Conservation (phyloP, 2,329 filamentous ascomycete genomes). For the Chrysoporthe austroafricana region DNA sequence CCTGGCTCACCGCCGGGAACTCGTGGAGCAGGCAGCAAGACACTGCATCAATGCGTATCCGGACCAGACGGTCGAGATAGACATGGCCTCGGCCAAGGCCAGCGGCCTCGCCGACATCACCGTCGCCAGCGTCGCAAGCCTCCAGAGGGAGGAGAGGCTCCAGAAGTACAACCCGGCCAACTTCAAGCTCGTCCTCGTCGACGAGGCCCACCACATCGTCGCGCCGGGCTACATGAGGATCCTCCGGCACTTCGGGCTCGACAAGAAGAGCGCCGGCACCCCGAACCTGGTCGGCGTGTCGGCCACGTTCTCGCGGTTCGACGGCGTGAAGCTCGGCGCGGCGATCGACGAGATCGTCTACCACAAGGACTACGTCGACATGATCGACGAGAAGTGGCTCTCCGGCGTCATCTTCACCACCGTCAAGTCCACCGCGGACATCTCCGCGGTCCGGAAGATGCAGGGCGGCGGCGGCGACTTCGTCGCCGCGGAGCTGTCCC, state of each 20-base stretch:
- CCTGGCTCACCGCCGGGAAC: conserved; percentile 86
- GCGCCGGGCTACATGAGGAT: conserved; percentile 76
- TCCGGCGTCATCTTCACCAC: conserved; percentile 94
- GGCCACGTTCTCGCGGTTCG: conserved; percentile 76
- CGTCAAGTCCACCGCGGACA: conserved; percentile 78
- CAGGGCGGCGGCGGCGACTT: conserved; percentile 80
- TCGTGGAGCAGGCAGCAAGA: conserved; percentile 89
- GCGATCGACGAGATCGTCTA: conserved; percentile 97
- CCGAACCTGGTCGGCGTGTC: conserved; percentile 83
- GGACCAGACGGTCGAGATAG: conserved; percentile 79
- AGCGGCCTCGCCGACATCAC: conserved; percentile 88
- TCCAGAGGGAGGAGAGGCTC: conserved; percentile 77
- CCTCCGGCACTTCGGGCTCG: conserved; percentile 77
- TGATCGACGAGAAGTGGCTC: conserved; percentile 88
- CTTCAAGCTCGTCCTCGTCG: conserved; percentile 92
- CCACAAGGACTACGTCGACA: conserved; percentile 73
- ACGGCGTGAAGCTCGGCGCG: conserved; percentile 79
- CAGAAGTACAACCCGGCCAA: conserved; percentile 75
- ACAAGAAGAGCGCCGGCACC: conserved; percentile 47
- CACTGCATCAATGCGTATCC: conserved; percentile 86
- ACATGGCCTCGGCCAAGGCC: conserved; percentile 82
- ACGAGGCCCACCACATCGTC: conserved; percentile 97
- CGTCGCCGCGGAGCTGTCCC: conserved; percentile 74
- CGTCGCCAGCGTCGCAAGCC: conserved; percentile 85
- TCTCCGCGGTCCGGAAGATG: conserved; percentile 68